Evolutionary conservation across 2,329 filamentous ascomycete genomes (phyloP), one percentile per base, ranked within the genome.

Genomic region (Plenodomus lindquistii): DNA sequence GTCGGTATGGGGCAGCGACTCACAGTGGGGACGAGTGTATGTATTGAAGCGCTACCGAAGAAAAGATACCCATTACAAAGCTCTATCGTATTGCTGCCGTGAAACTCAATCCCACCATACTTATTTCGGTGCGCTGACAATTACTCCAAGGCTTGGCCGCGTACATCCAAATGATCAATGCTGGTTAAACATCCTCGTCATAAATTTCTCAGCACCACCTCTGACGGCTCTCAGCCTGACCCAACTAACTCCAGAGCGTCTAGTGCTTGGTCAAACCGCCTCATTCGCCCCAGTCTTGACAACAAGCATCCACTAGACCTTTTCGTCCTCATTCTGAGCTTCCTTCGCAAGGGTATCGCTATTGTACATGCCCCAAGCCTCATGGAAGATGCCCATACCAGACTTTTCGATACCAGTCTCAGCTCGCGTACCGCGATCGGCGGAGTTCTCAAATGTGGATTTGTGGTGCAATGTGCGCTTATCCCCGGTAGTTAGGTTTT

Each of bases 281-380:
- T 43, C 44, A 10, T 48, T 38, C 10, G 22, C 27, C 21, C 37
- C 36, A 4, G 42, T 44, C 21, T 44, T 46, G 9, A 42, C 48
- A 31, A 55, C 34, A 17, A 54, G 18, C n/a, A 42, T 44, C 46
- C 44, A 50, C 44, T 55, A 51, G 13, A 35, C 3, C 22, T 31
- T 34, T 19, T 43, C 35, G 17, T 47, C 13, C 19, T 47, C 38
- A 4, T 48, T 51, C 46, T 48, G 15, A n/a, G 37, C 50, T 15
- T 44, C 36, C 13, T 48, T 50, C n/a, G n/a, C n/a, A 43, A 48
- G 9, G 18, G 40, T 50, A 10, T 22, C 8, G 16, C 45, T 16
- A 24, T 44, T 35, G n/a, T 18, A 44, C 17, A 52, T 21, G 11
- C 31, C 31, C 22, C 36, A 11, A 27, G 24, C 10, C 38, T 20